Evolutionary conservation across 192 early-diverging fungal genomes (phyloP).

Genomic region (Coemansia sp.): DNA sequence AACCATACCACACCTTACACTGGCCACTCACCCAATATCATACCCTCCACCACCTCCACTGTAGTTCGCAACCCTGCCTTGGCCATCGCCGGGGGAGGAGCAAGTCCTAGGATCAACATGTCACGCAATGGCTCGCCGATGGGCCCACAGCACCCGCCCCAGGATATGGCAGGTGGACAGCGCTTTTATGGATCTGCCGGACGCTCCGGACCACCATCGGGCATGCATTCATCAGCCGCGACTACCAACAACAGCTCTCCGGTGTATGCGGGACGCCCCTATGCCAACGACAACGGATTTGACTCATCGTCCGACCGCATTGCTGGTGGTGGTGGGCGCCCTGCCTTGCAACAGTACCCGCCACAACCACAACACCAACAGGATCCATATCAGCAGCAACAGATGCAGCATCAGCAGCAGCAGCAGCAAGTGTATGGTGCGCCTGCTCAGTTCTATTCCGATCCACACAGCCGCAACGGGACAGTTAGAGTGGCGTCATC

Average conservation of each 20-base stretch:
- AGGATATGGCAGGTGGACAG: constrained; percentile 17
- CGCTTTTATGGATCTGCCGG: constrained; percentile 6
- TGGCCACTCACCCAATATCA: neutral
- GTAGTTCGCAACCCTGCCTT: constrained; percentile 29
- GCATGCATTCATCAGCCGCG: constrained; percentile 5
- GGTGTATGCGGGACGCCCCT: constrained; percentile 14
- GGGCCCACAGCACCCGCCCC: constrained; percentile 8
- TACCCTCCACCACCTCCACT: neutral
- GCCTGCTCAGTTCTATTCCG: constrained; percentile 7
- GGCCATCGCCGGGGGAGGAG: neutral
- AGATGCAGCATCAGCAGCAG: neutral
- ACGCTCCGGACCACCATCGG: constrained; percentile 1
- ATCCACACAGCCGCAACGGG: constrained; percentile 10
- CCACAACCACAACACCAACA: constrained; percentile 21
- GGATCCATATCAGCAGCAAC: neutral
- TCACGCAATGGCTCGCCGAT: constrained; percentile 26
- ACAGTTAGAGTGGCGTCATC: constrained; percentile 3
- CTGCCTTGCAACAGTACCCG: constrained; percentile 5
- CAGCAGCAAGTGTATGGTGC: constrained; percentile 13
- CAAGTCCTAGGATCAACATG: neutral
- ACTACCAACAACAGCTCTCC: constrained; percentile 22
- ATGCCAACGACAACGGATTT: constrained; percentile 39
- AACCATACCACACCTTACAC: constrained; percentile 9
- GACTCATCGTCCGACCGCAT: constrained; percentile 43
- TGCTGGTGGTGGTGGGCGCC: neutral